phyloP scores from a whole-genome alignment of 108 stramenopile species.

The Aurantiochytrium sp. region DNA sequence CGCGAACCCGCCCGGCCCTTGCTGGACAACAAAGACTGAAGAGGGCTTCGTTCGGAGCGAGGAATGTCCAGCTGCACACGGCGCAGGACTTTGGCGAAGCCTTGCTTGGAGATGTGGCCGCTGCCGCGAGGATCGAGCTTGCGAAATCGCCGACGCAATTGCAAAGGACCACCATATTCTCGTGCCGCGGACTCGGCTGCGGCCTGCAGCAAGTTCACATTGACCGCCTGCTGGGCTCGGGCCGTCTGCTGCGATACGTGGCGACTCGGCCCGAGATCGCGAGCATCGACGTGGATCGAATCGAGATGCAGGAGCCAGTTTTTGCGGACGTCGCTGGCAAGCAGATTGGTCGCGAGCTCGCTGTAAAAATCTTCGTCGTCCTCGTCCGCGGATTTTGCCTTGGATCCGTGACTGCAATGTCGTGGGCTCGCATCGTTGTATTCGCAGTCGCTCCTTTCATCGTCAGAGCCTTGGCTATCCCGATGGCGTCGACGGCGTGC shows the following conservation, averaged over 20 bases:
- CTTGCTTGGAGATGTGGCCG: not conserved
- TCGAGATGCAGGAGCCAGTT: not conserved
- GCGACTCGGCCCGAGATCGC: not conserved
- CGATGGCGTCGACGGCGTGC: no score
- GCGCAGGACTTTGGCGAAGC: not conserved
- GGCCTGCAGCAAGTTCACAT: not conserved
- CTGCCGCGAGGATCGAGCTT: not conserved
- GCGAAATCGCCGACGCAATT: not conserved
- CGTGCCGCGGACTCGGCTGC: not conserved
- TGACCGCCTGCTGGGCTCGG: not conserved
- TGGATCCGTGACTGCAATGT: no score
- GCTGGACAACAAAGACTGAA: not conserved
- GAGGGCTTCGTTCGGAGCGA: not conserved
- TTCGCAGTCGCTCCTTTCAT: no score
- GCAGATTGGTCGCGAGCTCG: not conserved
- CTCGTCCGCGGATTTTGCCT: not conserved
- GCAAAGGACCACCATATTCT: not conserved
- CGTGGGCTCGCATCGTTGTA: no score
- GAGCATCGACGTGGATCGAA: not conserved
- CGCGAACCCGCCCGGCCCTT: not conserved
- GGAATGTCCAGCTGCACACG: not conserved
- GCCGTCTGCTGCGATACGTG: no score
- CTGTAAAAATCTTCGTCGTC: not conserved
- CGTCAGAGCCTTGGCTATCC: no score
- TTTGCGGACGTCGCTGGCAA: not conserved